A percentile compares a stretch with the other conserved stretches of the same genome.
phyloP scores from a whole-genome alignment of 192 early-diverging fungal species.

The Dissophora globulifera region DNA sequence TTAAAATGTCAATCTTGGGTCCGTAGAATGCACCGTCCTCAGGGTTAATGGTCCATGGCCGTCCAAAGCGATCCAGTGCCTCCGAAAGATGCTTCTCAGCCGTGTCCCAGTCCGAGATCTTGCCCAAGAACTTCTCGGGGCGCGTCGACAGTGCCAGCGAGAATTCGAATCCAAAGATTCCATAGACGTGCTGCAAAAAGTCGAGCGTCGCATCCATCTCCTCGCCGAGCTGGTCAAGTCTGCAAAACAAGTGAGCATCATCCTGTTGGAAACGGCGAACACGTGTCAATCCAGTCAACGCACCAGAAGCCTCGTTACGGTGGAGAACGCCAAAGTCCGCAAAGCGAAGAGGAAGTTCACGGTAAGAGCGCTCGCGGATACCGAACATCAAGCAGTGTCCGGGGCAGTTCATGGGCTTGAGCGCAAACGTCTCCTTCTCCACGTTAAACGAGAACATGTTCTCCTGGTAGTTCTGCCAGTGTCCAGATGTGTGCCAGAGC shows the following conservation, averaged over 20 bases:
- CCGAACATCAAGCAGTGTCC: constrained; percentile 98
- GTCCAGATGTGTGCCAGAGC: constrained; percentile 96
- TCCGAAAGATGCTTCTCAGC: constrained; percentile 86
- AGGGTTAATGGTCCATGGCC: constrained; percentile 88
- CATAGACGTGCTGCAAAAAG: constrained; percentile 91
- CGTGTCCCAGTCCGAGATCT: constrained; percentile 88
- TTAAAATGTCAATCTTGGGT: constrained; percentile 99
- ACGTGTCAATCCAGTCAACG: constrained; percentile 93
- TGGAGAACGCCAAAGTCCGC: constrained; percentile 99
- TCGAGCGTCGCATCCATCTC: constrained; percentile 91
- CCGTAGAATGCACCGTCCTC: constrained; percentile 99
- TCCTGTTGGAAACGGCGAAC: constrained; percentile 99
- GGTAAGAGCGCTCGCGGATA: constrained; percentile 91
- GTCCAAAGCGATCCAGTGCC: constrained; percentile 83
- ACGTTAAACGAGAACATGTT: constrained; percentile 96
- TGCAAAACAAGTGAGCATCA: constrained; percentile 99
- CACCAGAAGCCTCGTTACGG: constrained; percentile 93
- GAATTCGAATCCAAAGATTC: constrained; percentile 95
- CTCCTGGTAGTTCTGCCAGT: constrained; percentile 97
- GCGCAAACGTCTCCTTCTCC: constrained; percentile 96
- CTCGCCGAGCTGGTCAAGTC: constrained; percentile 80
- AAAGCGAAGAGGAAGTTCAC: constrained; percentile 93
- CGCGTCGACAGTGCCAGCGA: constrained; percentile 93
- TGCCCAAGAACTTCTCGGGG: constrained; percentile 95
- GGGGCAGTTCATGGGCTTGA: constrained; percentile 99